Evolutionary conservation across 179 eudicot species (phyloP).

Genomic region (Amaranthus tricolor): DNA sequence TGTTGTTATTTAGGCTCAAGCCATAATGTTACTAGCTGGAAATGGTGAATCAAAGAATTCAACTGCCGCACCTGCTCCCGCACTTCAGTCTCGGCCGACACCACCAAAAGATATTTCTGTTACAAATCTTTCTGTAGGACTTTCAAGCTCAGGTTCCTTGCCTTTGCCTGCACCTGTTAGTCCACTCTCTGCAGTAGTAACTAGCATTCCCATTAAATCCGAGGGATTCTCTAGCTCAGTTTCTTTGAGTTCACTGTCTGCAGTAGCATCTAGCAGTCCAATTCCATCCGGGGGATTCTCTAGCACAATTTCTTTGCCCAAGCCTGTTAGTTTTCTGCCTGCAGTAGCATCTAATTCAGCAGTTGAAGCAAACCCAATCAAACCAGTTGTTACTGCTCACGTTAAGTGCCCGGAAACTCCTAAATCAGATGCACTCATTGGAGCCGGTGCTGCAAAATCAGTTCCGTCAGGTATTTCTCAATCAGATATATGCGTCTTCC

Average conservation of each 20-base stretch:
- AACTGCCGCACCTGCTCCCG: constrained; percentile 6
- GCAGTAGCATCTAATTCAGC: constrained; percentile 20
- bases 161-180: constrained; percentile 22
- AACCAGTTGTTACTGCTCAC: constrained; percentile 21
- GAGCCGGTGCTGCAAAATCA: constrained; percentile 4
- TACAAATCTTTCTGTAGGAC: constrained; percentile 23
- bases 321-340: constrained; percentile 17
- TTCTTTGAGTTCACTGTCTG: too few species aligned
- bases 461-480: constrained; percentile 37
- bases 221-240: too few species aligned
- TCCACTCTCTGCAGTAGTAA: constrained; percentile 14
- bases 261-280: too few species aligned
- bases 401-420: constrained; percentile 29
- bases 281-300: too few species aligned
- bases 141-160: constrained; percentile 25
- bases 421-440: constrained; percentile 12
- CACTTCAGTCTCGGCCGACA: constrained; percentile 16
- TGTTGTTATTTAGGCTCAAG: constrained; percentile 59
- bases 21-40: constrained; percentile 82
- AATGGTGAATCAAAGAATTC: constrained; percentile 43
- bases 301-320: too few species aligned
- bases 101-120: constrained; percentile 25
- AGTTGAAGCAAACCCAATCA: constrained; percentile 25
- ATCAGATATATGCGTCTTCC: not conserved
- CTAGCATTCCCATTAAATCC: too few species aligned